Evolutionary conservation across 768 basidiomycete species (phyloP).

Genomic region (Leccinum fibrillosum): DNA sequence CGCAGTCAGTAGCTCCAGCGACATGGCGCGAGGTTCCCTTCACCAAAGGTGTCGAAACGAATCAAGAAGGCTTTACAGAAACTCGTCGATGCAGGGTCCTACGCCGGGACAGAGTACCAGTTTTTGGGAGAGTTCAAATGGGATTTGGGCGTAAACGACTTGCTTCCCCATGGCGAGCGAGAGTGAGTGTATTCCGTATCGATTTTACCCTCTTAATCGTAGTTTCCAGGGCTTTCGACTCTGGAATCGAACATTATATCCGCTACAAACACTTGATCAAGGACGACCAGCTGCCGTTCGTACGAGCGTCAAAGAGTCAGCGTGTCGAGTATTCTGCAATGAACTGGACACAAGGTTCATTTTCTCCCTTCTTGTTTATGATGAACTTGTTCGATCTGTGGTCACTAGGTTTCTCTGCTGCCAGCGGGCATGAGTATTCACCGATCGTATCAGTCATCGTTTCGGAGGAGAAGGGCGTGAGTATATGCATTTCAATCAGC

Average conservation of each 20-base stretch:
- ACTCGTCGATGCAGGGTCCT: conserved; percentile 45
- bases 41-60: conserved; percentile 38
- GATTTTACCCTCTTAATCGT: not conserved
- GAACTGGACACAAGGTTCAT: conserved; percentile 65
- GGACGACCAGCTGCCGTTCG: conserved; percentile 46
- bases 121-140: conserved; percentile 62
- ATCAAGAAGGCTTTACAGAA: conserved; percentile 52
- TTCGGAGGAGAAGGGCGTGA: conserved; percentile 41
- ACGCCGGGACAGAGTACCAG: conserved; percentile 43
- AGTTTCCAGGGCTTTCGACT: conserved; percentile 41
- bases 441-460: conserved; percentile 56
- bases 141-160: conserved; percentile 50
- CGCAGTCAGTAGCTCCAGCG: conserved; percentile 58
- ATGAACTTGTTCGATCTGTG: not conserved
- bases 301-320: conserved; percentile 46
- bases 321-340: conserved; percentile 68
- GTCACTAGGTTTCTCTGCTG: conserved; percentile 57
- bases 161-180: conserved; percentile 62
- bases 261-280: conserved; percentile 53
- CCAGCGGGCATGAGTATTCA: conserved; percentile 43
- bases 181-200: conserved; percentile 43
- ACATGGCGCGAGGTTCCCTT: conserved; percentile 80
- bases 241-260: conserved; percentile 49
- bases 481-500: conserved; percentile 14
- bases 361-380: not conserved